These are phyloP conservation scores for Fusarium pseudograminearum DNA, from an alignment of 2,329 filamentous ascomycete species.

Conservation along the genomic window DNA sequence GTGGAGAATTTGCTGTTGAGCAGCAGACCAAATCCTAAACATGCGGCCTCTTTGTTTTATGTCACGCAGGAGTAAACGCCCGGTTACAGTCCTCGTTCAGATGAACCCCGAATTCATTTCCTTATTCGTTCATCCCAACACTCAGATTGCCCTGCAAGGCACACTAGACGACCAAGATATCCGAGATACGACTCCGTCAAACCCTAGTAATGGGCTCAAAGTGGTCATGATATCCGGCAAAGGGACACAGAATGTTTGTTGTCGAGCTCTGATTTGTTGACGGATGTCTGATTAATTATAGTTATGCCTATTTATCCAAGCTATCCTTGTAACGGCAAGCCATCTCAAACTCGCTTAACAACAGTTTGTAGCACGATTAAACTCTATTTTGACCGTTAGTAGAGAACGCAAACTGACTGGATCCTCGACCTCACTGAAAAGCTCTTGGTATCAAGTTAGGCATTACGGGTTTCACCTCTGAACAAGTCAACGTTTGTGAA, in stretches of 20 bases:
- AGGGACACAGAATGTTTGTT: slow-evolving; percentile 1
- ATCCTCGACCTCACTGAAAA: neutral
- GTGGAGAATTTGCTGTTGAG: neutral
- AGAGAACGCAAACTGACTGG: neutral
- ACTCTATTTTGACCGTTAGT: slow-evolving; percentile 27
- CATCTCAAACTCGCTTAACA: slow-evolving; percentile 35
- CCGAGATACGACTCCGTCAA: neutral
- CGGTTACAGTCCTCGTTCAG: neutral
- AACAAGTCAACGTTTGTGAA: neutral
- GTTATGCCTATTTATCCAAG: neutral
- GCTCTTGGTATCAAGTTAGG: too few relatives aligned
- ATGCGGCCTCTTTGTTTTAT: neutral
- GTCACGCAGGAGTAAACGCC: neutral
- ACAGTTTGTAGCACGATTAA: slow-evolving; percentile 21
- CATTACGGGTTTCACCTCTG: neutral
- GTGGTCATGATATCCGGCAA: slow-evolving; percentile 5
- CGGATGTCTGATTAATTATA: slow-evolving; percentile 6
- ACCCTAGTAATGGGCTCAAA: neutral
- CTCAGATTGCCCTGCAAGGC: neutral
- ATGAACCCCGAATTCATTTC: neutral
- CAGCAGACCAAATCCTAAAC: neutral
- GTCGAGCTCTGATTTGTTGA: slow-evolving; percentile 9
- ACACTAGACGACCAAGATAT: neutral
- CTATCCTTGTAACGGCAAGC: slow-evolving; percentile 5
- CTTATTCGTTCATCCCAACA: neutral